These are phyloP conservation scores for Umbilicus rupestris DNA, from an alignment of 164 flowering plant genomes.

Conservation along the genomic window DNA sequence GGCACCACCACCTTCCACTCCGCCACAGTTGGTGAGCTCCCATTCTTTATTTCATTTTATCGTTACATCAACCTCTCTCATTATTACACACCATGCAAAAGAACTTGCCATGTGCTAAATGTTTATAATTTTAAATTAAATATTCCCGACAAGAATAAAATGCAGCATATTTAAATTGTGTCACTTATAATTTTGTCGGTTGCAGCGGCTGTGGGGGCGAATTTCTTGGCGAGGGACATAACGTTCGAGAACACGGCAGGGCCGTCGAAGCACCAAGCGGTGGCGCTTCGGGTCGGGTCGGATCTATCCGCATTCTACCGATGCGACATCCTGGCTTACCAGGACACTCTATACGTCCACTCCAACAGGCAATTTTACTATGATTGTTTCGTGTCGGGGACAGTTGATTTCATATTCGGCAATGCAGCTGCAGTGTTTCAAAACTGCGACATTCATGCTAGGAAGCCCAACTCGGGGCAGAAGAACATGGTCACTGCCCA, in stretches of 20 bases:
- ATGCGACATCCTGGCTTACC: conserved; percentile 67
- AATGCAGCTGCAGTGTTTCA: conserved; percentile 60
- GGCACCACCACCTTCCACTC: conserved; percentile 95
- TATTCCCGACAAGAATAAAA: neutral
- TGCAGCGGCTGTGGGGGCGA: conserved; percentile 61
- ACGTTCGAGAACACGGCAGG: conserved; percentile 83
- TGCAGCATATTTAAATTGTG: neutral
- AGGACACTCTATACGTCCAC: conserved; percentile 84
- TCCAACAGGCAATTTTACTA: conserved; percentile 64
- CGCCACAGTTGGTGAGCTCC: conserved; percentile 77
- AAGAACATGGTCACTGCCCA: conserved; percentile 75
- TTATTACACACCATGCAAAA: neutral
- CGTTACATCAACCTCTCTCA: neutral
- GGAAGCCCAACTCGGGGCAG: conserved; percentile 51
- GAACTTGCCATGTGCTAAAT: neutral
- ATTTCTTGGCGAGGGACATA: conserved; percentile 65
- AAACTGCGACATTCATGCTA: conserved; percentile 63
- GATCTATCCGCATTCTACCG: conserved; percentile 74
- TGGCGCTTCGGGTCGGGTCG: conserved; percentile 68
- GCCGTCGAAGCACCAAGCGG: conserved; percentile 78
- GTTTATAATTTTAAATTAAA: neutral
- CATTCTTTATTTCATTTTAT: neutral
- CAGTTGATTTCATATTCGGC: conserved; percentile 83
- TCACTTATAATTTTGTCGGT: neutral
- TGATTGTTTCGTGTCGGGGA: conserved; percentile 47